Evolutionary conservation across 768 basidiomycete genomes (phyloP).

Genomic region (Lactarius psammicola): DNA sequence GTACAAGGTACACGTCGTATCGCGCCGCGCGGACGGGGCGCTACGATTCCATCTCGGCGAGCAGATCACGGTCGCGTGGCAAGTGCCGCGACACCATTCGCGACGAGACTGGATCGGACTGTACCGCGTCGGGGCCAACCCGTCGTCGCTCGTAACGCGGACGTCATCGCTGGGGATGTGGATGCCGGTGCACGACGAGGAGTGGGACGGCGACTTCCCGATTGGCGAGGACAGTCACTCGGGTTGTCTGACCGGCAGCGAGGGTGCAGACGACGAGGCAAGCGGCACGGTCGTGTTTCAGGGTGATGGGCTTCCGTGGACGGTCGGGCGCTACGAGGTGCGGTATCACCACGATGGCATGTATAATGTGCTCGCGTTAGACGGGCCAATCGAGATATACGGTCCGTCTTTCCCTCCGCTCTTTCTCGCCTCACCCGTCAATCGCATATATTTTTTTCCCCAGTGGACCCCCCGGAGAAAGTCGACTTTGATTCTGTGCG

Average conservation of each 20-base stretch:
- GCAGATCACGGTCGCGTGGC: conserved; percentile 83
- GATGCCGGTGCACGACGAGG: conserved; percentile 87
- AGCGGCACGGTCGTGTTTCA: conserved; percentile 72
- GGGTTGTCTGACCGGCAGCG: conserved; percentile 30
- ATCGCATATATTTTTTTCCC: conserved; percentile 3
- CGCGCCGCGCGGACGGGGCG: conserved; percentile 50
- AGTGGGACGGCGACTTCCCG: conserved; percentile 89
- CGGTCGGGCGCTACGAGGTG: conserved; percentile 83
- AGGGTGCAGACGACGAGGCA: conserved; percentile 44
- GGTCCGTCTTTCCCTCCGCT: conserved; percentile 49
- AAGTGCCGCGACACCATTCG: conserved; percentile 82
- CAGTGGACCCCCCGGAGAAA: conserved; percentile 68
- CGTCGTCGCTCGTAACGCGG: conserved; percentile 76
- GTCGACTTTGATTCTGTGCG: conserved; percentile 67
- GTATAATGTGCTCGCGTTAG: conserved; percentile 89
- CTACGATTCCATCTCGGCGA: conserved; percentile 87
- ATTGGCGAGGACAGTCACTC: conserved; percentile 41
- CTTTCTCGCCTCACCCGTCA: conserved; percentile 18
- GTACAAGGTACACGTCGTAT: conserved; percentile 66
- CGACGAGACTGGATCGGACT: conserved; percentile 96
- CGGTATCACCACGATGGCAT: conserved; percentile 96
- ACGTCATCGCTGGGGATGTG: conserved; percentile 87
- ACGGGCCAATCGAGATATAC: conserved; percentile 85
- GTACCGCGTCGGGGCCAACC: conserved; percentile 86
- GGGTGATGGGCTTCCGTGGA: conserved; percentile 82